These are phyloP conservation scores for Aspergillus melleus DNA, from an alignment of 2,329 filamentous ascomycete genomes.

Conservation along the genomic window DNA sequence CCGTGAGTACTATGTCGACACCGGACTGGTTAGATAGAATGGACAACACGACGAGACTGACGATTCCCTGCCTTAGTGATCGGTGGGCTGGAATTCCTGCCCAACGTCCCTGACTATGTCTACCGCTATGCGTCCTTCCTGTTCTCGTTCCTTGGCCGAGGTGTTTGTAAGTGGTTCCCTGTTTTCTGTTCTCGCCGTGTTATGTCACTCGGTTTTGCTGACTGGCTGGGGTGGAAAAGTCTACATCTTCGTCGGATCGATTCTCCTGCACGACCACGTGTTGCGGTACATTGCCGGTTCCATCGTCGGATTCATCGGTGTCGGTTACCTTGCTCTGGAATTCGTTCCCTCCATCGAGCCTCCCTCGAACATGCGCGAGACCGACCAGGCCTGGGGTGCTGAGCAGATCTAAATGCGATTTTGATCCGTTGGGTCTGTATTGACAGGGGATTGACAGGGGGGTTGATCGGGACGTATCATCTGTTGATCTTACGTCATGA, in stretches of 20 bases:
- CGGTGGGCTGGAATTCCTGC: slow-evolving; percentile 76
- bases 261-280: slow-evolving; percentile 69
- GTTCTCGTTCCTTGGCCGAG: slow-evolving; percentile 95
- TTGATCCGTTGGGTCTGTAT: not conserved
- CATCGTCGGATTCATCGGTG: slow-evolving; percentile 73
- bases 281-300: slow-evolving; percentile 74
- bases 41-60: slow-evolving; percentile 20
- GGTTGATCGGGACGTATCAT: not conserved
- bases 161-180: slow-evolving; percentile 72
- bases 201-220: not conserved
- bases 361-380: slow-evolving; percentile 78
- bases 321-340: slow-evolving; percentile 75
- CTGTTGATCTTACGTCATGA: not conserved
- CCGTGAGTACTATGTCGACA: slow-evolving; percentile 52
- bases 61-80: slow-evolving; percentile 52
- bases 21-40: not conserved
- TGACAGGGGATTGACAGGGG: not conserved
- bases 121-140: slow-evolving; percentile 95
- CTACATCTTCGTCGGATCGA: slow-evolving; percentile 91
- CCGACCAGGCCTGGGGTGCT: slow-evolving; percentile 72
- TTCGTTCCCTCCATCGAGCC: slow-evolving; percentile 78
- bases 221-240: slow-evolving; percentile 55
- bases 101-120: slow-evolving; percentile 83
- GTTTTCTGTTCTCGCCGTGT: not conserved
- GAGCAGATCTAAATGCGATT: slow-evolving; percentile 64